Base-by-base conservation (phyloP, 768 basidiomycete genomes). In the Podaxis rugospora region DNA sequence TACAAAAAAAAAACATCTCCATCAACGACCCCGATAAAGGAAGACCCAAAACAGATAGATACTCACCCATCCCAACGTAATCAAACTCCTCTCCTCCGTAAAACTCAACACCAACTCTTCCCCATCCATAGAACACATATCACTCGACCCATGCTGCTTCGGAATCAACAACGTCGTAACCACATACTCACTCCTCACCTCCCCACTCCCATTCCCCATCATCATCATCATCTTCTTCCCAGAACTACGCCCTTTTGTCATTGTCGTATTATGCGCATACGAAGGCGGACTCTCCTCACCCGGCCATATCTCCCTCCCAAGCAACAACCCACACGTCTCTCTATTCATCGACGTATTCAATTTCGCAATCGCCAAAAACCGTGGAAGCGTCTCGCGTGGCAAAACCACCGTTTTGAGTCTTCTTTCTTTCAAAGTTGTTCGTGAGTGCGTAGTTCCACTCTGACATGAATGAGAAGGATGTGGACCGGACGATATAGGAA, bases 111-210 rank as follows among this genome's bases (percentile, higher is more conserved):
- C 91, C 50, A 92, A 75, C 70, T 95, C 93, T 66, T 95, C 94
- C 69, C 90, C 87, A 56, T 92, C 88, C 89, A 94, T 95, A 35
- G 87, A 86, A 71, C 94, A 96, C n/a, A 92, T 93, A 75, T 96
- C 92, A 61, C 88, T 86, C 64, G 92, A 93, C 62, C 90, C 88
- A 61, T 86, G 87, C 68, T 96, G 94, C 71, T 84, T 90, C n/a
- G 94, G 94, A 16, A 96, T 87, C 68, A 96, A 73, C 68, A 96
- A 71, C 51, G 88, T 90, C 58, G 91, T 87, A n/a, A 95, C 90
- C 2, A 83, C 72, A 66, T 75, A 93, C 70, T 82, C 85, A 67
- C 78, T 78, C 28, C 83, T 84, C 32, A 32, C 9, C 14, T 37
- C 37, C 37, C 35, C 35, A 52, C 14, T 9, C 7, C 16, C 13